Conservation (phyloP, 768 basidiomycete genomes). For the Leccinum pellstonianum region DNA sequence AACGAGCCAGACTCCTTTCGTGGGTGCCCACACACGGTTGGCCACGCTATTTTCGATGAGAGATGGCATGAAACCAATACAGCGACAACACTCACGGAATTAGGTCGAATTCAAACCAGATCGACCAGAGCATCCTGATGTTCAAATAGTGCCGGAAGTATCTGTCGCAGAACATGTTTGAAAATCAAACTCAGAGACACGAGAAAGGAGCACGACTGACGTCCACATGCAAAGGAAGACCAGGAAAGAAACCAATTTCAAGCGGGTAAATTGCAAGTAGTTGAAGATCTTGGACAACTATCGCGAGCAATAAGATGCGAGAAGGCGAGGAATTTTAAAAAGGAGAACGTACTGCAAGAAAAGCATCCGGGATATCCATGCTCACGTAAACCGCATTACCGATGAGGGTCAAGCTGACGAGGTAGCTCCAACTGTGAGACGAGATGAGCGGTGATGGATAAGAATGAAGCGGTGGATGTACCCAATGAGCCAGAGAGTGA, state of each 20-base stretch:
- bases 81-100: slow-evolving; percentile 58
- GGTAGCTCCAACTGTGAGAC: slow-evolving; percentile 72
- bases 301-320: not conserved
- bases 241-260: slow-evolving; percentile 62
- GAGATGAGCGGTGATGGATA: not conserved
- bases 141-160: slow-evolving; percentile 96
- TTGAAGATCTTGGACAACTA: slow-evolving; percentile 86
- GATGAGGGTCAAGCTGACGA: slow-evolving; percentile 77
- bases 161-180: slow-evolving; percentile 37
- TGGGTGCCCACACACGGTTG: slow-evolving; percentile 55
- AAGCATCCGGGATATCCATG: slow-evolving; percentile 94
- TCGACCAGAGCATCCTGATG: slow-evolving; percentile 80
- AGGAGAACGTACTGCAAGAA: slow-evolving; percentile 65
- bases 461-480: slow-evolving; percentile 36
- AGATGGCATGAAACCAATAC: not conserved
- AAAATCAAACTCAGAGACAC: not conserved
- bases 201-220: slow-evolving; percentile 44
- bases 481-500: slow-evolving; percentile 94
- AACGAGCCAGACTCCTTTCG: slow-evolving; percentile 65
- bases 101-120: slow-evolving; percentile 74
- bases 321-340: not conserved
- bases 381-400: slow-evolving; percentile 92
- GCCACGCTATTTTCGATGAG: slow-evolving; percentile 42
- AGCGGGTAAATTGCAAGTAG: slow-evolving; percentile 69
- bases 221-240: slow-evolving; percentile 76